These are phyloP conservation scores for Starmera stellimalicola DNA, from an alignment of 1,139 yeast species.

Conservation along the genomic window DNA sequence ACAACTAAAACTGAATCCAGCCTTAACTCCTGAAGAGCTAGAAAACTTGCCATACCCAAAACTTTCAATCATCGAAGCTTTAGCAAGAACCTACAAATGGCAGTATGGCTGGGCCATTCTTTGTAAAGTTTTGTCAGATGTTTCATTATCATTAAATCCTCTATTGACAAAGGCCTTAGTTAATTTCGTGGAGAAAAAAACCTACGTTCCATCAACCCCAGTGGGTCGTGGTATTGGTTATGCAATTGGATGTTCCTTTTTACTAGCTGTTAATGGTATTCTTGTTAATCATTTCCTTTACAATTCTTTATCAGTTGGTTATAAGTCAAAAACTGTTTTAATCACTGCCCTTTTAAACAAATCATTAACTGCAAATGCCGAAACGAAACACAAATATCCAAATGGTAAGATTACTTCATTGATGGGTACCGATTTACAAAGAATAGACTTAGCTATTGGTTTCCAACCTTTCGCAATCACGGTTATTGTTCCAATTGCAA, in stretches of 20 bases:
- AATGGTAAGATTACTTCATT: constrained; percentile 64
- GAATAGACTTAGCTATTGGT: constrained; percentile 68
- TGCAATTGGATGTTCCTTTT: constrained; percentile 42
- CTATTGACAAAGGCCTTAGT: constrained; percentile 46
- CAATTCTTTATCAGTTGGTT: constrained; percentile 54
- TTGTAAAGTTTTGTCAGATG: constrained; percentile 37
- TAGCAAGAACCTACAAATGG: constrained; percentile 47
- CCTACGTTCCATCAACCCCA: constrained; percentile 20
- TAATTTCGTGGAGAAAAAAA: constrained; percentile 32
- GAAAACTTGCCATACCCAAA: constrained; percentile 29
- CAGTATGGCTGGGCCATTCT: constrained; percentile 37
- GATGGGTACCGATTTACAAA: constrained; percentile 70
- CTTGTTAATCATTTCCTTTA: constrained; percentile 55
- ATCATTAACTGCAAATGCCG: constrained; percentile 51
- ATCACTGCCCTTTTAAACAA: constrained; percentile 61
- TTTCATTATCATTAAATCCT: constrained; percentile 42
- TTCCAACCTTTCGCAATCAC: constrained; percentile 60
- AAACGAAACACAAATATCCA: constrained; percentile 50
- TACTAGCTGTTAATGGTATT: constrained; percentile 41
- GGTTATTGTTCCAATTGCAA: constrained; percentile 51
- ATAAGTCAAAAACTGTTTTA: constrained; percentile 55
- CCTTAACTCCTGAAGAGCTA: constrained; percentile 23
- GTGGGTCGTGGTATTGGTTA: constrained; percentile 50
- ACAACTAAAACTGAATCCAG: constrained; percentile 21
- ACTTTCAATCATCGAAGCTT: constrained; percentile 31